Conservation (phyloP, 2,329 filamentous ascomycete species). For the Fusarium longipes region DNA sequence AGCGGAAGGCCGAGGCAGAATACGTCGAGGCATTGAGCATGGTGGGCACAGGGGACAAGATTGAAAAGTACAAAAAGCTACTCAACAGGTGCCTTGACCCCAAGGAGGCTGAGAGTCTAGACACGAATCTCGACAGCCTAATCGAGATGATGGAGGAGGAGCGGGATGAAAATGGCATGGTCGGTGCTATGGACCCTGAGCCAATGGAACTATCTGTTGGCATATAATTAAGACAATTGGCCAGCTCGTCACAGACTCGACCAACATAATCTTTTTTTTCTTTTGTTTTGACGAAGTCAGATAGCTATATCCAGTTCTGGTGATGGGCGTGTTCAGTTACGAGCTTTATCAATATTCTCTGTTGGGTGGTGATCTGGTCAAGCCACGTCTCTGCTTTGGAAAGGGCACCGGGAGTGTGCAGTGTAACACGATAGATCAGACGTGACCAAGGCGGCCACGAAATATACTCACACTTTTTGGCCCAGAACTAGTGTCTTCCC, state of each 20-base stretch:
- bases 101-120: conserved; percentile 74
- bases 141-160: conserved; percentile 74
- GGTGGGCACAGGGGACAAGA: conserved; percentile 77
- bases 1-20: conserved; percentile 71
- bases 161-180: conserved; percentile 57
- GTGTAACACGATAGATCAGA: conserved; percentile 16
- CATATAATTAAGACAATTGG: conserved; percentile 36
- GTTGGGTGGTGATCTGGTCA: conserved; percentile 1
- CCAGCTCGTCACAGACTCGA: conserved; percentile 6
- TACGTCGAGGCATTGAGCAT: conserved; percentile 76
- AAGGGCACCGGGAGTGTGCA: conserved; percentile 22
- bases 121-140: conserved; percentile 70
- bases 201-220: conserved; percentile 48
- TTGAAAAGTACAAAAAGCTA: conserved; percentile 77
- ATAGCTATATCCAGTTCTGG: conserved; percentile 33
- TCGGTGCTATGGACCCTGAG: conserved; percentile 47
- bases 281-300: conserved; percentile 17
- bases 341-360: conserved; percentile 14
- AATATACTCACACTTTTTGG: conserved; percentile 26
- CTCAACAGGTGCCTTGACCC: conserved; percentile 76
- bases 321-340: conserved; percentile 23
- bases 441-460: conserved; percentile 25
- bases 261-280: background rate
- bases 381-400: conserved; percentile 12
- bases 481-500: conserved; percentile 7